phyloP scores from a whole-genome alignment of 2,329 filamentous ascomycete genomes.

The Beauveria caledonica region DNA sequence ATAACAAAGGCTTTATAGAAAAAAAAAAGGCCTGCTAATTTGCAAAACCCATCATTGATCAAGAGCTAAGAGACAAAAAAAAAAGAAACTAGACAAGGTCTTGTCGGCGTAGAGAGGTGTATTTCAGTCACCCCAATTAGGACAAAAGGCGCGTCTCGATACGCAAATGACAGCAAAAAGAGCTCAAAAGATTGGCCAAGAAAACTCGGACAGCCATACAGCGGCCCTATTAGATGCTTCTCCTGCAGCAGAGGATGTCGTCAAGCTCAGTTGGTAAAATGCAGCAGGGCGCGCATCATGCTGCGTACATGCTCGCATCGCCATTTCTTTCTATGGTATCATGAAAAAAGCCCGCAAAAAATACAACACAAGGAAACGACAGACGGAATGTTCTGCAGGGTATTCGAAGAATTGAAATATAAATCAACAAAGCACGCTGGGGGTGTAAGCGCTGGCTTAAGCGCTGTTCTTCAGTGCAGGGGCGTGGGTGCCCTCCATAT shows the following conservation, averaged over 20 bases:
- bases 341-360: slow-evolving; percentile 15
- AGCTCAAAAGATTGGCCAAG: background rate
- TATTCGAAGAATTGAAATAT: slow-evolving; percentile 5
- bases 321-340: slow-evolving; percentile 18
- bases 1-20: slow-evolving; percentile 12
- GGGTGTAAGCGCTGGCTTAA: background rate
- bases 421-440: background rate
- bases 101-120: background rate
- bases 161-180: background rate
- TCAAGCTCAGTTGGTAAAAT: background rate
- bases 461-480: background rate
- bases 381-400: background rate
- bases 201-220: background rate
- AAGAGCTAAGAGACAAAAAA: slow-evolving; percentile 14
- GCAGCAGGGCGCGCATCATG: background rate
- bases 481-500: slow-evolving; percentile 55
- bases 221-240: background rate
- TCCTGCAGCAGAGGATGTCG: background rate
- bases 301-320: background rate
- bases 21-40: slow-evolving; percentile 11
- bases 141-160: background rate
- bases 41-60: slow-evolving; percentile 1
- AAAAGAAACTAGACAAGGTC: background rate
- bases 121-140: background rate
- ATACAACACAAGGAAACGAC: background rate